Evolutionary conservation across 768 basidiomycete species (phyloP).

Genomic region (Hericium alpestre): DNA sequence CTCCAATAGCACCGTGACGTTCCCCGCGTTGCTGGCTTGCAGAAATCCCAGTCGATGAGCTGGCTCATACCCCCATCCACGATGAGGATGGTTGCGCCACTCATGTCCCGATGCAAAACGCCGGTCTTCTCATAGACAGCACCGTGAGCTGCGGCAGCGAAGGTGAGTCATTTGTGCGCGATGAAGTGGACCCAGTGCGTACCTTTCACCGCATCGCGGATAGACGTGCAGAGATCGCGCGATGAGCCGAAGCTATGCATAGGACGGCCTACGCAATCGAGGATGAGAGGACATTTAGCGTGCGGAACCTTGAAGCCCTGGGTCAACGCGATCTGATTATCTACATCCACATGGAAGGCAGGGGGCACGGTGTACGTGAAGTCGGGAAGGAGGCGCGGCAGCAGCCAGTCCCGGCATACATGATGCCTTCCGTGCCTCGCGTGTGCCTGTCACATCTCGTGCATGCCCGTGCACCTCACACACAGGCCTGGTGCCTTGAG

Average conservation of each 20-base stretch:
- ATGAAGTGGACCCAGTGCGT: not conserved
- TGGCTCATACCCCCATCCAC: not conserved
- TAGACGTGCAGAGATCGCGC: not conserved
- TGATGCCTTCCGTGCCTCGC: too few relatives aligned
- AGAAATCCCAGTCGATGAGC: not conserved
- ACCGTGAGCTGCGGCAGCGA: not conserved
- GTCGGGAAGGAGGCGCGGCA: not conserved
- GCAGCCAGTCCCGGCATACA: too few relatives aligned
- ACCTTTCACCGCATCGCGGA: not conserved
- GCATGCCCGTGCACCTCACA: too few relatives aligned
- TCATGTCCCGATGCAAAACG: not conserved
- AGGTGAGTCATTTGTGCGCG: not conserved
- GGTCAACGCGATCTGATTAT: not conserved
- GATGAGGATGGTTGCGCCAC: not conserved
- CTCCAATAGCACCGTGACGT: not conserved
- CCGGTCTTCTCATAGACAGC: not conserved
- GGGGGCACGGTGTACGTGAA: not conserved
- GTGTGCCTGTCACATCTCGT: too few relatives aligned
- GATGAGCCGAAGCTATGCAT: not conserved
- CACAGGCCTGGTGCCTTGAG: too few relatives aligned
- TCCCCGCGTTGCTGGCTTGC: not conserved
- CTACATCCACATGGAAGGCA: not conserved
- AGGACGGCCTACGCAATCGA: not conserved
- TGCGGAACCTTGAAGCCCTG: not conserved
- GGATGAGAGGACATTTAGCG: not conserved